phyloP scores from a whole-genome alignment of 306 rosid genomes.

The Fragaria iinumae region DNA sequence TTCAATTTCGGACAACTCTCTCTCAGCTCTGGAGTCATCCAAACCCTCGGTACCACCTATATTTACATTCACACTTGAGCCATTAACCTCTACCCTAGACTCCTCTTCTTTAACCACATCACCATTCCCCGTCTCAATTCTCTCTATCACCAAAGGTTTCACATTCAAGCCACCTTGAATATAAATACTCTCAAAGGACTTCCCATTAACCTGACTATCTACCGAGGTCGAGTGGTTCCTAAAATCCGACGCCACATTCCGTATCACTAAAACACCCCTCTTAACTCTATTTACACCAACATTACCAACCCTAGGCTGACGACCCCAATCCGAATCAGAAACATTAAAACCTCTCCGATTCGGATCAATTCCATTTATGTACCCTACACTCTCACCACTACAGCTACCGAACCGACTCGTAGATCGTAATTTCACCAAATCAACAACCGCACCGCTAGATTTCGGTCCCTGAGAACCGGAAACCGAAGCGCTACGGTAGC shows the following conservation, averaged over 20 bases:
- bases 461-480: conserved; percentile 44
- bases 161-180: conserved; percentile 65
- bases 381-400: conserved; percentile 39
- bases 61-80: conserved; percentile 35
- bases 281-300: conserved; percentile 34
- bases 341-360: conserved; percentile 54
- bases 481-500: conserved; percentile 43
- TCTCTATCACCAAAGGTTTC: conserved; percentile 56
- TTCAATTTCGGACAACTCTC: conserved; percentile 54
- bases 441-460: conserved; percentile 25
- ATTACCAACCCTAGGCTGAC: conserved; percentile 37
- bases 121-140: conserved; percentile 33
- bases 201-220: conserved; percentile 60
- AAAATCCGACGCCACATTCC: conserved; percentile 64
- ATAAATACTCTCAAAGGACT: conserved; percentile 58
- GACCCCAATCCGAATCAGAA: conserved; percentile 48
- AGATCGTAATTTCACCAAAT: conserved; percentile 32
- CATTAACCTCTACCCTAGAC: conserved; percentile 27
- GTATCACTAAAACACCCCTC: conserved; percentile 42
- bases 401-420: conserved; percentile 28
- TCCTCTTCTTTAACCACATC: conserved; percentile 44
- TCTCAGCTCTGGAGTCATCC: conserved; percentile 46
- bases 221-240: conserved; percentile 71
- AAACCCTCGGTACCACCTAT: conserved; percentile 45
- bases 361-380: conserved; percentile 33